phyloP scores from a whole-genome alignment of 306 rosid species.

The Vicia sativa region DNA sequence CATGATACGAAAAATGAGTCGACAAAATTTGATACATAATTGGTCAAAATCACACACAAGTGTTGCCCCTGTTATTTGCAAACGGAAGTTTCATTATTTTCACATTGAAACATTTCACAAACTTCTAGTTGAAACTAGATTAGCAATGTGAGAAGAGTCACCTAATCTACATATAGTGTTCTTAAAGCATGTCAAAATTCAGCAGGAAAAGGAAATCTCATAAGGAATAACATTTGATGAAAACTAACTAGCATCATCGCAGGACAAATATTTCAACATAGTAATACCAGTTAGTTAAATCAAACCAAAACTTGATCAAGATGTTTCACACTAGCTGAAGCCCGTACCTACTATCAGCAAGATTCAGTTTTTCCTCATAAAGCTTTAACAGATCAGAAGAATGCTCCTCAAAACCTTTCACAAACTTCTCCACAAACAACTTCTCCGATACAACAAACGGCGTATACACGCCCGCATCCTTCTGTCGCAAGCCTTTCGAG shows the following conservation, averaged over 20 bases:
- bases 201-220: background rate
- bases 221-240: background rate
- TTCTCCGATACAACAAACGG: background rate
- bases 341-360: background rate
- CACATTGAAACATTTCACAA: background rate
- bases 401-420: background rate
- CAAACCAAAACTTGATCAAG: constrained; percentile 1
- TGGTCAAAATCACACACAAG: constrained; percentile 4
- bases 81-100: background rate
- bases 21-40: background rate
- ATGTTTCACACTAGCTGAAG: background rate
- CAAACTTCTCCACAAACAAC: constrained; percentile 4
- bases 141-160: background rate
- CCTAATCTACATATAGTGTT: background rate
- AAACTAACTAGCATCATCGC: background rate
- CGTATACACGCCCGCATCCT: background rate
- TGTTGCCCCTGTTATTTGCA: no score
- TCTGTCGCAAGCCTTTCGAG: constrained; percentile 42
- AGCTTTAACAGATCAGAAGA: constrained; percentile 4
- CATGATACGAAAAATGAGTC: background rate
- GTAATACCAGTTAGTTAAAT: background rate
- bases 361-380: constrained; percentile 1
- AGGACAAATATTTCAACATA: background rate
- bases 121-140: constrained; percentile 8
- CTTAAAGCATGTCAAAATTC: background rate